Evolutionary conservation across 148 eudicot species (phyloP).

Genomic region (Cornus florida): DNA sequence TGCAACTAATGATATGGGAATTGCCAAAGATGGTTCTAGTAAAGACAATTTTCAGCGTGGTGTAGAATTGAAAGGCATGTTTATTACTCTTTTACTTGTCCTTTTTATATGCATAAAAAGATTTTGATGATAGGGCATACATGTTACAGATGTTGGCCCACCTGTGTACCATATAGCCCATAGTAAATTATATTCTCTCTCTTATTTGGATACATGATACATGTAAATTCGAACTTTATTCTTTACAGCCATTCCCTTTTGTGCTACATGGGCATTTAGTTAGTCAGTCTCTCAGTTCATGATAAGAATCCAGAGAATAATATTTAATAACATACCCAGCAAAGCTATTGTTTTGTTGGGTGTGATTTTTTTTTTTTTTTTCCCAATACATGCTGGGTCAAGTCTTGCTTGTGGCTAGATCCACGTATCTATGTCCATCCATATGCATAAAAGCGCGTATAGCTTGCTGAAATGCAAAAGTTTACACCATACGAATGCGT

Average conservation of each 20-base stretch:
- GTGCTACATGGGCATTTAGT: no score
- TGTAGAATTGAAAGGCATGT: constrained; percentile 81
- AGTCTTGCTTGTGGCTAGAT: not conserved
- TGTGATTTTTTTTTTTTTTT: not conserved
- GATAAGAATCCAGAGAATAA: not conserved
- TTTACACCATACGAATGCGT: not conserved
- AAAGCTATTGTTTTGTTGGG: not conserved
- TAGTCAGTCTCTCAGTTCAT: no score
- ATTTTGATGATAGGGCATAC: not conserved
- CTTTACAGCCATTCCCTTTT: not conserved
- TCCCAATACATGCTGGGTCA: no score
- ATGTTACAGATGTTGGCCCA: not conserved
- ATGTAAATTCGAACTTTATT: not conserved
- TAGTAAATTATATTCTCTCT: no score
- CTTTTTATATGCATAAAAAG: not conserved
- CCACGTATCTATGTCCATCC: not conserved
- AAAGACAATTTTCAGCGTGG: constrained; percentile 90
- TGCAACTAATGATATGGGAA: constrained; percentile 97
- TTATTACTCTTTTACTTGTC: not conserved
- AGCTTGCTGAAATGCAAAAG: not conserved
- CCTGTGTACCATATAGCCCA: not conserved
- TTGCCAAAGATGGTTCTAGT: constrained; percentile 76
- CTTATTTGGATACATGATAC: not conserved
- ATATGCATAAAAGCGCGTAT: not conserved
- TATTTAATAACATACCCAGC: not conserved